Conservation (phyloP, 306 rosid genomes). For the Rosa chinensis region DNA sequence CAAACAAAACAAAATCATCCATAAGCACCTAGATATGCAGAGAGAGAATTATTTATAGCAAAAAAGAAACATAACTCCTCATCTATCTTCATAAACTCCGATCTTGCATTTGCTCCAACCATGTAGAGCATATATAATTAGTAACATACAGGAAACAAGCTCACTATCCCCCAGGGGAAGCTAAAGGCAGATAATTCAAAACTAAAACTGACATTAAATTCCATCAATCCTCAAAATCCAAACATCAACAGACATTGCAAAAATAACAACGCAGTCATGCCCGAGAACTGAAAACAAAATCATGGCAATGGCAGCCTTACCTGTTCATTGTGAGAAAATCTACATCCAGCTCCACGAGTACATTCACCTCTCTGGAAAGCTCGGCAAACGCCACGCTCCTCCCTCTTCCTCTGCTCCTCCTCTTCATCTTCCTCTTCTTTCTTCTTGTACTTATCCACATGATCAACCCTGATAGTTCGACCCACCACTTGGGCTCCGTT, state of each 20-base stretch:
- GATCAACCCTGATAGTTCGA: conserved; percentile 85
- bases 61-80: neutral
- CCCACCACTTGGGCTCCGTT: conserved; percentile 86
- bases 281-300: neutral
- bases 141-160: neutral
- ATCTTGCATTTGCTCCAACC: neutral
- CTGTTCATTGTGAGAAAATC: conserved; percentile 85
- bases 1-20: conserved; percentile 21
- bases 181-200: neutral
- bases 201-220: neutral
- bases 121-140: neutral
- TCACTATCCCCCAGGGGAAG: neutral
- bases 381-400: conserved; percentile 91
- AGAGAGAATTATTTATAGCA: neutral
- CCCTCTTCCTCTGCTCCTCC: conserved; percentile 70
- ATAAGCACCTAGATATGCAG: conserved; percentile 13
- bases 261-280: neutral
- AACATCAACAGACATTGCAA: neutral
- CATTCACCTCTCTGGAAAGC: conserved; percentile 93
- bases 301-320: conserved; percentile 37
- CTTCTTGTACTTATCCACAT: conserved; percentile 76
- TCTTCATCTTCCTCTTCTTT: conserved; percentile 95
- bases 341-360: conserved; percentile 88
- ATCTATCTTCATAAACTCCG: neutral
- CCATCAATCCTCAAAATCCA: neutral